Conservation (phyloP, 257 asterid species). For the Salvia splendens region DNA sequence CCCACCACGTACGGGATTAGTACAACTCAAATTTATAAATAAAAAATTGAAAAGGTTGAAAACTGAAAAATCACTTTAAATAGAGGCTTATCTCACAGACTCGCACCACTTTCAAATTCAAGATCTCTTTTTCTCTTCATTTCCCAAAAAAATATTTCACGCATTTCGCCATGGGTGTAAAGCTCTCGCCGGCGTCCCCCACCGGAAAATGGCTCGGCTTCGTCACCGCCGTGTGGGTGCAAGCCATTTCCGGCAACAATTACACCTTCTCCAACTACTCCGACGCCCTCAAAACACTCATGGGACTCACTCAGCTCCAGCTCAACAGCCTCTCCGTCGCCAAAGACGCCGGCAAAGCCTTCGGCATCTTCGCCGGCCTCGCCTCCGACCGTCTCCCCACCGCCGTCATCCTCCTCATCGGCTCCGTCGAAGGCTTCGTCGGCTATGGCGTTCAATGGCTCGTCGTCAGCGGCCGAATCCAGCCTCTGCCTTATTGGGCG, state of each 20-base stretch:
- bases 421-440: slow-evolving; percentile 76
- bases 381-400: slow-evolving; percentile 89
- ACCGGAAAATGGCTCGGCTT: slow-evolving; percentile 93
- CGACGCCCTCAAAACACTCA: slow-evolving; percentile 76
- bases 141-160: background rate
- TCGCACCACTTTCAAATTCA: background rate
- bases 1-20: background rate
- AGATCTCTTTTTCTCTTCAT: background rate
- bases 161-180: slow-evolving; percentile 41
- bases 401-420: slow-evolving; percentile 71
- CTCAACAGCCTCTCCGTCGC: slow-evolving; percentile 94
- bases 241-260: slow-evolving; percentile 92
- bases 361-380: slow-evolving; percentile 84
- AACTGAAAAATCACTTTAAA: slow-evolving; percentile 12
- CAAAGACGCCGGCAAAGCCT: slow-evolving; percentile 92
- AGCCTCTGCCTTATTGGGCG: slow-evolving; percentile 93
- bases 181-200: slow-evolving; percentile 59
- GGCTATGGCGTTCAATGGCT: slow-evolving; percentile 99
- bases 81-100: slow-evolving; percentile 7
- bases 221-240: slow-evolving; percentile 97
- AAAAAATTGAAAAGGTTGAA: background rate
- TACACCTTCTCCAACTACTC: slow-evolving; percentile 95
- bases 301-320: slow-evolving; percentile 90
- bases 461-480: slow-evolving; percentile 81
- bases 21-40: background rate